Evolutionary conservation across 345 rosid genomes (phyloP).

Genomic region (Hirschfeldia incana): DNA sequence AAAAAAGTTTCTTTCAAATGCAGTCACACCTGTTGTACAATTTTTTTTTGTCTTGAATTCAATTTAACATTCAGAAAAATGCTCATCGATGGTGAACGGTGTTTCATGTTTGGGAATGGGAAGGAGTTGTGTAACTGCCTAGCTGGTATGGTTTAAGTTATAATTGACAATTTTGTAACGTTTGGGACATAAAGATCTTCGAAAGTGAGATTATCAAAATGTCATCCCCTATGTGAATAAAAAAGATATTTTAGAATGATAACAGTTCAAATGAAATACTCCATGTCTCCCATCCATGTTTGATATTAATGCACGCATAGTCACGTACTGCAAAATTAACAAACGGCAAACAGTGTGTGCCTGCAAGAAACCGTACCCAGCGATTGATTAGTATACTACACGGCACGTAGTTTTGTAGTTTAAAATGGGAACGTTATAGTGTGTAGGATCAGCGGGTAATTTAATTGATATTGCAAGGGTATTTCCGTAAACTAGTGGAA

Average conservation of each 20-base stretch:
- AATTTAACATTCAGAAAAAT: too few relatives aligned
- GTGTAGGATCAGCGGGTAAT: not conserved
- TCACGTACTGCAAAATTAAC: not conserved
- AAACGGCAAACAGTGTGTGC: constrained; percentile 1
- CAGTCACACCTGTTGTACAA: too few relatives aligned
- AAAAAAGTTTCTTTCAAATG: too few relatives aligned
- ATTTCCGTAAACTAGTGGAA: not conserved
- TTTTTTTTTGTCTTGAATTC: too few relatives aligned
- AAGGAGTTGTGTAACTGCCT: not conserved
- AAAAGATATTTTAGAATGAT: not conserved
- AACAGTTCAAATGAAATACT: too few relatives aligned
- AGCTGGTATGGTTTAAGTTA: not conserved
- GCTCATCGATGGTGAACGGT: not conserved
- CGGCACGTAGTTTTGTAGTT: constrained; percentile 3
- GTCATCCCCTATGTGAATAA: not conserved
- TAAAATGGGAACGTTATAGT: not conserved
- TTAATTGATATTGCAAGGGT: not conserved
- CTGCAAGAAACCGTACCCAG: not conserved
- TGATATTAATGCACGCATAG: not conserved
- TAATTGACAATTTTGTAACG: not conserved
- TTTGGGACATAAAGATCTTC: not conserved
- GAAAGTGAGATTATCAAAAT: not conserved
- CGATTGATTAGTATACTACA: not conserved
- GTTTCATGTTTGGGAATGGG: not conserved
- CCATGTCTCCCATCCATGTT: too few relatives aligned